These are phyloP conservation scores for Neoarthrinium moseri DNA, from an alignment of 2,329 filamentous ascomycete species.

Conservation along the genomic window DNA sequence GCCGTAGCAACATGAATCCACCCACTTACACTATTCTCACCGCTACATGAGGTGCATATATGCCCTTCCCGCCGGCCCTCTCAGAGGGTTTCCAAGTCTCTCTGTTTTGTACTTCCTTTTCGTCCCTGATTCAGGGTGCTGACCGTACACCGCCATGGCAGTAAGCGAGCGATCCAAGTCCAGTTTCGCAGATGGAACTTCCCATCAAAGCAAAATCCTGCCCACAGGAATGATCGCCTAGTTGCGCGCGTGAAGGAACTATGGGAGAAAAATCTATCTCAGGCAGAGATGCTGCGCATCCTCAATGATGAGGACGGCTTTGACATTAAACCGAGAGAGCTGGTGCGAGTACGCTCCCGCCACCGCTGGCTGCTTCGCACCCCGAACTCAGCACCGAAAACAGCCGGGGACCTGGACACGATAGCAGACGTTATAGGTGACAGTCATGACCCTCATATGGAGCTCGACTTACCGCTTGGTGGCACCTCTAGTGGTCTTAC, in stretches of 20 bases:
- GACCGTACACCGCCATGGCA: constrained; percentile 28
- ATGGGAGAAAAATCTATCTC: constrained; percentile 72
- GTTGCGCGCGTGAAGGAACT: constrained; percentile 71
- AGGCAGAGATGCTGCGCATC: constrained; percentile 71
- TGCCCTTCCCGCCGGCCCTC: not conserved
- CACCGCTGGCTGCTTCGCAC: constrained; percentile 67
- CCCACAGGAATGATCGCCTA: constrained; percentile 67
- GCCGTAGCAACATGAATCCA: constrained; percentile 1
- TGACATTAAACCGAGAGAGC: constrained; percentile 67
- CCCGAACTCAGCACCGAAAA: constrained; percentile 45
- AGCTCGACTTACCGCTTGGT: not conserved
- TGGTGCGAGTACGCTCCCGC: constrained; percentile 67
- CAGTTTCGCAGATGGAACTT: constrained; percentile 81
- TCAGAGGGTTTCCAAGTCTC: not conserved
- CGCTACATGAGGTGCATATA: not conserved
- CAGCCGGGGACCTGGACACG: too few species aligned
- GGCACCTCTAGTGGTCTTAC: not conserved
- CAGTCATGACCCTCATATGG: not conserved
- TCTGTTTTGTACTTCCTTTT: not conserved
- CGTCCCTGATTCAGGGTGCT: not conserved
- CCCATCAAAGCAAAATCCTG: constrained; percentile 70
- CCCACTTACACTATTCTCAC: not conserved
- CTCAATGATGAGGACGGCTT: constrained; percentile 70
- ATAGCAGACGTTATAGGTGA: not conserved
- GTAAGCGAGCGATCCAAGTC: constrained; percentile 73